Evolutionary conservation across 2,329 filamentous ascomycete genomes (phyloP), one percentile per base, ranked within the genome.

Genomic region (Ascochyta lentis): DNA sequence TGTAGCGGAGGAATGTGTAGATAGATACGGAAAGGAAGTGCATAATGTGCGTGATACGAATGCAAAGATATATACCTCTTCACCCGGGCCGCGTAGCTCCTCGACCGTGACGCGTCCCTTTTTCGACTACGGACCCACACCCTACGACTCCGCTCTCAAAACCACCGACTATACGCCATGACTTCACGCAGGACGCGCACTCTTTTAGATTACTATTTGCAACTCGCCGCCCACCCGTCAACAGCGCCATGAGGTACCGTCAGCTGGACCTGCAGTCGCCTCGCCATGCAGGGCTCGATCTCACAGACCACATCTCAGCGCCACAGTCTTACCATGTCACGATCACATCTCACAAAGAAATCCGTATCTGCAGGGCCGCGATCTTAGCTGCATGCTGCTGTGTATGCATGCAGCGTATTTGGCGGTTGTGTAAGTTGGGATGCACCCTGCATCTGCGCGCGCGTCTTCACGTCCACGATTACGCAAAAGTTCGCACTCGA

Each of bases 31-130:
- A 41, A 16, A 16, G 22, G n/a, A 41, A 52, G 42, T 41, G 49
- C 49, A 48, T 49, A 49, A 49, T 40, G 39, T 22, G 51, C 51
- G 49, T 48, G 38, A 38, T 33, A 54, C 31, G 40, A 54, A 54
- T 49, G 44, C 38, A 39, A 39, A 48, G 12, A 43, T 44, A 50
- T 35, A 53, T 33, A 44, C 35, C 34, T 38, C 33, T 23, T 39
- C 43, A 22, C 6, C 35, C 35, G 12, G 42, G 42, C 42, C 42
- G 41, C 29, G 42, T 41, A 26, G 13, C 16, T 27, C 19, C 22
- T 26, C 24, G 26, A 23, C 22, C 22, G 16, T 50, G 48, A 43
- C 48, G 48, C 48, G 33, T 44, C 42, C 38, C 22, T 40, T 15
- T 12, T 15, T 27, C 23, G 29, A 29, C 22, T 10, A 6, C 16